These are phyloP conservation scores for Trypanosoma grayi DNA, from an alignment of 208 protist genomes.

Conservation along the genomic window DNA sequence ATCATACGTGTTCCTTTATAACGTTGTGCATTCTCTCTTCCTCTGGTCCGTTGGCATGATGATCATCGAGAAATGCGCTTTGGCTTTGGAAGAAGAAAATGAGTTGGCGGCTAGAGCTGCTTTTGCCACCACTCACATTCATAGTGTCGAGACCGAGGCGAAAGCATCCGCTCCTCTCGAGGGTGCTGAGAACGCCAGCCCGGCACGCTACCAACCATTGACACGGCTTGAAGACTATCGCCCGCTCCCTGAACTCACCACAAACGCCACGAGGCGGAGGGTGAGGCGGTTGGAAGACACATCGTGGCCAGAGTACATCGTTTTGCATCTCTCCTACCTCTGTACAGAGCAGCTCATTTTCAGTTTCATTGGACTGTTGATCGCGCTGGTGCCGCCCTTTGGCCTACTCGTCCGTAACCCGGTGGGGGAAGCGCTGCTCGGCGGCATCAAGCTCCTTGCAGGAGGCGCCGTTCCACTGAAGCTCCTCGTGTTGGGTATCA, in stretches of 20 bases:
- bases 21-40: slow-evolving; percentile 36
- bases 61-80: slow-evolving; percentile 35
- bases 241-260: background rate
- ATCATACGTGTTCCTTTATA: slow-evolving; percentile 47
- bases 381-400: slow-evolving; percentile 39
- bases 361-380: slow-evolving; percentile 34
- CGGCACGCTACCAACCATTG: background rate
- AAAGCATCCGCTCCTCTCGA: background rate
- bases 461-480: slow-evolving; percentile 39
- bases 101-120: too few relatives aligned
- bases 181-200: background rate
- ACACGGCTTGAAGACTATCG: slow-evolving; percentile 12
- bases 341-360: slow-evolving; percentile 15
- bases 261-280: background rate
- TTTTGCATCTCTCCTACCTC: slow-evolving; percentile 12
- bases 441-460: slow-evolving; percentile 33
- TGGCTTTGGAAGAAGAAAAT: slow-evolving; percentile 4
- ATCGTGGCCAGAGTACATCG: slow-evolving; percentile 16
- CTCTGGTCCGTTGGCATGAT: slow-evolving; percentile 45
- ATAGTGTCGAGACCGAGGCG: background rate
- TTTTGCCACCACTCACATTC: background rate
- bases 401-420: slow-evolving; percentile 26
- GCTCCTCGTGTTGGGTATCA: slow-evolving; percentile 37
- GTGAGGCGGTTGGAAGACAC: background rate
- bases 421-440: slow-evolving; percentile 25